Evolutionary conservation across 768 basidiomycete genomes (phyloP), one percentile per base, ranked within the genome.

Genomic region (Saitozyma podzolica): DNA sequence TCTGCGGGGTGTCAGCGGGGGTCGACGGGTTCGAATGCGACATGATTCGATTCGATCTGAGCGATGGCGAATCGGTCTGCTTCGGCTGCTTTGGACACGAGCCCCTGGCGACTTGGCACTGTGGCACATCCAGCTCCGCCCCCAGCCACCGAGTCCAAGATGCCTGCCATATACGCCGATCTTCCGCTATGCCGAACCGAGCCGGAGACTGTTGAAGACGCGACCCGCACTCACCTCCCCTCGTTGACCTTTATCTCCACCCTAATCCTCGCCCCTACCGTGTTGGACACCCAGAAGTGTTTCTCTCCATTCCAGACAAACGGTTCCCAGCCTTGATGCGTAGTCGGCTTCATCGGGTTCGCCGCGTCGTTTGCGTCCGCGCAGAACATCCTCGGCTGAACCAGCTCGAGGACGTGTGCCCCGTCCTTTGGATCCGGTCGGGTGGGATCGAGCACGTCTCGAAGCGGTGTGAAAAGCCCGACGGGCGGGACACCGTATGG

Each of bases 261-360:
- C 50, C 69, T 48, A n/a, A 78, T 78, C 58, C 67, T 72, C 16
- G 75, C 64, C 6, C 75, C 75, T 29, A 71, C 65, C 8, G 48
- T 65, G 45, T 63, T 54, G 39, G 63, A 68, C 13, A 73, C 67
- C 77, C 77, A 78, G 58, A 67, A 78, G 66, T 76, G 75, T 55
- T 78, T 78, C 54, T 78, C 77, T 3, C 69, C 72, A 54, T 74
- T 75, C 77, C 75, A 78, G 0, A 72, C 75, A 48, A 69, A 75
- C 37, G 59, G 52, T 40, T 66, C 59, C 77, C 77, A 78, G 29
- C 77, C 77, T 8, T 73, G 67, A 8, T 57, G 42, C 8, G 29
- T 57, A 8, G 59, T 65, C 41, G 77, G 77, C 47, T 59, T 61
- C 73, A 78, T 72, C 6, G 77, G 77, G 59, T 76, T 56, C 11